Evolutionary conservation across 352 stramenopile genomes (phyloP).

Genomic region (Phytophthora capsici): DNA sequence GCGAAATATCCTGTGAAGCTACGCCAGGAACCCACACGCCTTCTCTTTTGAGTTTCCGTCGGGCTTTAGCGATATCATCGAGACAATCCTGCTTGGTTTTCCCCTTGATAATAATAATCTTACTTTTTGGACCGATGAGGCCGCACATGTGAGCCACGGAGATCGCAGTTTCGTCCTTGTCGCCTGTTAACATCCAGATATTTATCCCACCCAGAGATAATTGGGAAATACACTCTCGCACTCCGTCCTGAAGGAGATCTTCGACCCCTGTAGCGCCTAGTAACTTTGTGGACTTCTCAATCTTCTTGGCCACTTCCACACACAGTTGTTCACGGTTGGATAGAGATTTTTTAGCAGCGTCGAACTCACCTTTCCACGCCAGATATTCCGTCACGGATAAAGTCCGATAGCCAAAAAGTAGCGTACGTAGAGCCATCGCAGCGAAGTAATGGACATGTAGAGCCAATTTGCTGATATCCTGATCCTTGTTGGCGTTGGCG

Average conservation of each 20-base stretch:
- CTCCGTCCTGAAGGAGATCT: conserved; percentile 97
- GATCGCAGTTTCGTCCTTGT: conserved; percentile 99
- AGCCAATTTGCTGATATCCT: conserved; percentile 79
- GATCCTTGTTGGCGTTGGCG: conserved; percentile 63
- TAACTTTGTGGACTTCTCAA: conserved; percentile 89
- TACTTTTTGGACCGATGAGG: conserved; percentile 83
- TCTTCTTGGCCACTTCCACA: conserved; percentile 70
- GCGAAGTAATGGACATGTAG: conserved; percentile 90
- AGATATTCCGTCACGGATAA: conserved; percentile 69
- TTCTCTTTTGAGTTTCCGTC: conserved; percentile 78
- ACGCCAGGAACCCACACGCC: conserved; percentile 82
- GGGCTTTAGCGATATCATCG: conserved; percentile 78
- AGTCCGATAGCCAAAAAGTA: conserved; percentile 82
- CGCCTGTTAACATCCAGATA: conserved; percentile 99
- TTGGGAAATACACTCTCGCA: conserved; percentile 96
- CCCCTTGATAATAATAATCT: conserved; percentile 86
- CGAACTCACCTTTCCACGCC: conserved; percentile 79
- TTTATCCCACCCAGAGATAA: conserved; percentile 97
- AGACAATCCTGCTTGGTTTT: conserved; percentile 82
- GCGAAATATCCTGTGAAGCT: conserved; percentile 70
- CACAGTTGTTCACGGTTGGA: conserved; percentile 68
- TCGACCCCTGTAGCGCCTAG: conserved; percentile 97
- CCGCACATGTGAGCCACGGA: conserved; percentile 98
- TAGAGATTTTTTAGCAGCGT: conserved; percentile 69
- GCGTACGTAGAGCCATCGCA: conserved; percentile 84